These are phyloP conservation scores for Aspergillus haitiensis DNA, from an alignment of 495 filamentous ascomycete species.

Conservation along the genomic window DNA sequence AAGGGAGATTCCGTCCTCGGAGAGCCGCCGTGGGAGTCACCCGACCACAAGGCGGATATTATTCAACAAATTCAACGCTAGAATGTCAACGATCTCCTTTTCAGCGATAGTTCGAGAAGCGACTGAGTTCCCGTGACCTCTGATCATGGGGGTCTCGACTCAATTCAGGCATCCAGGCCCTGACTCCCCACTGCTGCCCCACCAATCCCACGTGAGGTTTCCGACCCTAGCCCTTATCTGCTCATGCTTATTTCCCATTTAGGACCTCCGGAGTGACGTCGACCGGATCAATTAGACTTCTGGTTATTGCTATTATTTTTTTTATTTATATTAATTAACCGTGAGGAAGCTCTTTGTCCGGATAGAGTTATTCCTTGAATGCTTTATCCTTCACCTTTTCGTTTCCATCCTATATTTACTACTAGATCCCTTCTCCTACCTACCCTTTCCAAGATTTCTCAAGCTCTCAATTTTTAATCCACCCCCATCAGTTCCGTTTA, in stretches of 20 bases:
- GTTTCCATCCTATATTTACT: neutral
- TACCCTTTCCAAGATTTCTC: too few relatives aligned
- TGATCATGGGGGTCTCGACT: neutral
- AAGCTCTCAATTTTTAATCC: neutral
- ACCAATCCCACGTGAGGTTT: conserved; percentile 23
- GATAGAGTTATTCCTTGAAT: neutral
- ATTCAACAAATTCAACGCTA: conserved; percentile 12
- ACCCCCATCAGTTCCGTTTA: neutral
- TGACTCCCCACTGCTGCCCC: neutral
- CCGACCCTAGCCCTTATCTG: conserved; percentile 32
- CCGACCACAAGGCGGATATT: conserved; percentile 16
- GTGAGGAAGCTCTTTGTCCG: neutral
- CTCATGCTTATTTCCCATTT: conserved; percentile 18
- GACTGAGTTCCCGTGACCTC: conserved; percentile 20
- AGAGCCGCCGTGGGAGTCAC: conserved; percentile 9
- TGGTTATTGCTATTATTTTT: neutral
- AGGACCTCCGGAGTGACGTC: conserved; percentile 32
- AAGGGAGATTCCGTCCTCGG: conserved; percentile 13
- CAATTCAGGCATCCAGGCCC: conserved; percentile 18
- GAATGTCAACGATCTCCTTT: conserved; percentile 6
- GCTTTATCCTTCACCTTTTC: neutral
- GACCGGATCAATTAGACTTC: conserved; percentile 19
- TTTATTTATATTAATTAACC: conserved; percentile 4
- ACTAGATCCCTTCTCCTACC: neutral
- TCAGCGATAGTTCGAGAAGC: neutral